Evolutionary conservation across 176 grass and related monocot genomes (phyloP).

Genomic region (Bothriochloa decipiens): DNA sequence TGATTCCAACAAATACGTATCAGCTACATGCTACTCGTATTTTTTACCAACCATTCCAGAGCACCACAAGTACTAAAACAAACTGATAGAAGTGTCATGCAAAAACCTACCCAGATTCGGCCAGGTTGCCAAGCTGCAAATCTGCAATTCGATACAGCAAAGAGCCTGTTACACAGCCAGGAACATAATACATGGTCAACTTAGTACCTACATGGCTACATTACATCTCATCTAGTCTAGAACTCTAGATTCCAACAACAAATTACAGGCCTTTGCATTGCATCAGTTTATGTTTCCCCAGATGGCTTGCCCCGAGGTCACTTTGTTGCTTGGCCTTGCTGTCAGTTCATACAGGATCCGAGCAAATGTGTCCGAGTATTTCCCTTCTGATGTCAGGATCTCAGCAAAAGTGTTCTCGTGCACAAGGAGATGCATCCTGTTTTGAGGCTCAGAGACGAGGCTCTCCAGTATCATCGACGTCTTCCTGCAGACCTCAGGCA

Average conservation of each 20-base stretch:
- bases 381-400: conserved; percentile 83
- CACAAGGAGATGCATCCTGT: conserved; percentile 76
- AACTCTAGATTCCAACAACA: conserved; percentile 28
- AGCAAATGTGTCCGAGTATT: conserved; percentile 88
- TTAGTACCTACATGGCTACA: conserved; percentile 4
- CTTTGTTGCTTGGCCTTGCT: conserved; percentile 82
- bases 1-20: conserved; percentile 4
- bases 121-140: background rate
- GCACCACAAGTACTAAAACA: background rate
- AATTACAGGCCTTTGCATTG: background rate
- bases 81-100: background rate
- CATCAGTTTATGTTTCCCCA: conserved; percentile 96
- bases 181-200: background rate
- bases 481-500: conserved; percentile 87
- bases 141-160: conserved; percentile 33
- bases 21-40: background rate
- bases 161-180: conserved; percentile 29
- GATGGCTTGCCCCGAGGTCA: conserved; percentile 69
- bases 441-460: conserved; percentile 90
- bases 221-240: conserved; percentile 8
- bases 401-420: conserved; percentile 94
- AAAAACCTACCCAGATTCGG: background rate
- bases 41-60: conserved; percentile 1
- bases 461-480: conserved; percentile 90
- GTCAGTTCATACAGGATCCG: conserved; percentile 88